Conservation (phyloP, 495 filamentous ascomycete species). For the Eremomyces bilateralis region DNA sequence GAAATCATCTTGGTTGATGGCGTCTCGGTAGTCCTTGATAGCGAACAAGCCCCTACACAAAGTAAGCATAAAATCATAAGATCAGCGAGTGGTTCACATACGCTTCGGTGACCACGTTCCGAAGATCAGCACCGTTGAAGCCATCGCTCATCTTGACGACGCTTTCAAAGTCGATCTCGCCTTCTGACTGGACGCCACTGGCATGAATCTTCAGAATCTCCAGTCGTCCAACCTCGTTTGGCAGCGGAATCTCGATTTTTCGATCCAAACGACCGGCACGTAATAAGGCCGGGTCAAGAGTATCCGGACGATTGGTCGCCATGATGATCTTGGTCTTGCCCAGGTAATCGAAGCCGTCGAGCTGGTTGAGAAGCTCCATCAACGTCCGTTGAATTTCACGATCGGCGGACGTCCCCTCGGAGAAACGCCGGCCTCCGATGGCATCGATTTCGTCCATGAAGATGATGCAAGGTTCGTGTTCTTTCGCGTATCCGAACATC, state of each 20-base stretch:
- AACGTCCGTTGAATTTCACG: constrained; percentile 97
- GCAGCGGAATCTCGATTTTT: constrained; percentile 96
- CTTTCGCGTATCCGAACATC: constrained; percentile 99
- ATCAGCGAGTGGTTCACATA: constrained; percentile 27
- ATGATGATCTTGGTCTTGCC: constrained; percentile 99
- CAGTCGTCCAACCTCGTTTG: constrained; percentile 93
- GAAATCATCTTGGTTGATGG: constrained; percentile 96
- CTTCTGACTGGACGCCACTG: constrained; percentile 62
- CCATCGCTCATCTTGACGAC: constrained; percentile 99
- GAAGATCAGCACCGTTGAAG: constrained; percentile 88
- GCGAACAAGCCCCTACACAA: constrained; percentile 63
- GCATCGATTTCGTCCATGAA: constrained; percentile 99
- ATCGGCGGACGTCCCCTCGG: constrained; percentile 95
- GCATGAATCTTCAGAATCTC: constrained; percentile 99
- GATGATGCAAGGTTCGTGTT: constrained; percentile 99
- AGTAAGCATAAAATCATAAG: constrained; percentile 5
- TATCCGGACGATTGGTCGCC: constrained; percentile 98
- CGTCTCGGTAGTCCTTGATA: constrained; percentile 90
- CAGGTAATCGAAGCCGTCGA: constrained; percentile 97
- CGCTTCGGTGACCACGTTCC: constrained; percentile 98
- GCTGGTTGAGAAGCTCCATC: constrained; percentile 97
- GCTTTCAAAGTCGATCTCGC: constrained; percentile 97
- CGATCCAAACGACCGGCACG: constrained; percentile 86
- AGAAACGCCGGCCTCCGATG: constrained; percentile 91
- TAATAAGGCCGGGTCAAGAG: constrained; percentile 82